phyloP scores from a whole-genome alignment of 2,329 filamentous ascomycete genomes.

The Colletotrichum sp. region DNA sequence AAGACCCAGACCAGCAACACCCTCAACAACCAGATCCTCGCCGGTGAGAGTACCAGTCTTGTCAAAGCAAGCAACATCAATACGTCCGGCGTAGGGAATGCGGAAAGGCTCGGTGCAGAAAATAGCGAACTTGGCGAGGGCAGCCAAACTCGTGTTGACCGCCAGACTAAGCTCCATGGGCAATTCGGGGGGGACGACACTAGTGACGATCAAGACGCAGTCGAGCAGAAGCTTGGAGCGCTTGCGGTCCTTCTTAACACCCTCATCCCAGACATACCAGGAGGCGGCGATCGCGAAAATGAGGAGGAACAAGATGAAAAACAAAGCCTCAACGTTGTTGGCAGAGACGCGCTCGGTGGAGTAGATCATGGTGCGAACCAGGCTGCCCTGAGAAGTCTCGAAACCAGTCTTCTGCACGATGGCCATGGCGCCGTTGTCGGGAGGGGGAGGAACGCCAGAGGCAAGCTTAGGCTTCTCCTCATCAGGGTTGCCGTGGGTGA shows the following conservation, averaged over 20 bases:
- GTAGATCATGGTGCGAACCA: conserved; percentile 99
- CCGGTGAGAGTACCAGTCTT: conserved; percentile 98
- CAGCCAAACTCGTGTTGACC: conserved; percentile 96
- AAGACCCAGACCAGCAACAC: conserved; percentile 87
- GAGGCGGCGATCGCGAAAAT: conserved; percentile 97
- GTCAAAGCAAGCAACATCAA: conserved; percentile 97
- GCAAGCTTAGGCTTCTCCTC: conserved; percentile 74
- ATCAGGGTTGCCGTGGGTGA: conserved; percentile 84
- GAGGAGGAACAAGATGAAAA: conserved; percentile 96
- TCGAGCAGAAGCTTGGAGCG: conserved; percentile 96
- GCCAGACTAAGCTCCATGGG: conserved; percentile 98
- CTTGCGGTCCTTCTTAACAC: conserved; percentile 92
- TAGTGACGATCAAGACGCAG: conserved; percentile 96
- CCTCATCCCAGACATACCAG: conserved; percentile 99
- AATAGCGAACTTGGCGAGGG: conserved; percentile 92
- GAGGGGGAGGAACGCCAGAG: conserved; percentile 82
- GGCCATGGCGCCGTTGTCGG: conserved; percentile 92
- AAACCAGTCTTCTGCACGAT: conserved; percentile 97
- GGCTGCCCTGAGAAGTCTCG: conserved; percentile 96
- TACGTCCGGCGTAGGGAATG: conserved; percentile 93
- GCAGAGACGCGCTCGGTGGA: conserved; percentile 98
- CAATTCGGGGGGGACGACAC: conserved; percentile 96
- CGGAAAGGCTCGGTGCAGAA: conserved; percentile 99
- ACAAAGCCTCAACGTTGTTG: conserved; percentile 93
- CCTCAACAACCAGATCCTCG: conserved; percentile 95